These are phyloP conservation scores for Onygenales sp. DNA, from an alignment of 2,329 filamentous ascomycete genomes.

Conservation along the genomic window DNA sequence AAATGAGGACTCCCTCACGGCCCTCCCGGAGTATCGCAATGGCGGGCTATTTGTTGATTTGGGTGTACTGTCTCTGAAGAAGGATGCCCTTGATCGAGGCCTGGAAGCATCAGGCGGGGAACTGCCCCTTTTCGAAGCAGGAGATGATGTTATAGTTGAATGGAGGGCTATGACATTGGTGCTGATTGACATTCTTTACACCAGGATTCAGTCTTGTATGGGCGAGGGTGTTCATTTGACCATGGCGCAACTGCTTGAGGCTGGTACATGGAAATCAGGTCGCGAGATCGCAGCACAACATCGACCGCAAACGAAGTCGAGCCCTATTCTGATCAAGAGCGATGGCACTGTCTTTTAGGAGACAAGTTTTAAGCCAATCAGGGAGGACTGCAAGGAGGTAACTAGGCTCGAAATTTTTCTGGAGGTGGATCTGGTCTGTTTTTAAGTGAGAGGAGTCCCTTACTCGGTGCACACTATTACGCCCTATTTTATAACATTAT, in stretches of 20 bases:
- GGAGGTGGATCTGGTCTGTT: too few species aligned
- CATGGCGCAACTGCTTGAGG: conserved; percentile 45
- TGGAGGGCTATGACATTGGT: conserved; percentile 57
- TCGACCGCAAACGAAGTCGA: conserved; percentile 24
- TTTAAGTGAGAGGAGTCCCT: too few species aligned
- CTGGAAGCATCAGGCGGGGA: conserved; percentile 32
- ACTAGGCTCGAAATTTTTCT: too few species aligned
- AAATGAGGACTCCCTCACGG: conserved; percentile 51
- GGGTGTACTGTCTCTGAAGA: conserved; percentile 44
- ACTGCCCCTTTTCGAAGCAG: conserved; percentile 44
- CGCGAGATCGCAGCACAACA: conserved; percentile 27
- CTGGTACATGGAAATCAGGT: conserved; percentile 44
- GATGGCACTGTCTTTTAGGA: conserved; percentile 31
- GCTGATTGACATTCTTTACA: conserved; percentile 46
- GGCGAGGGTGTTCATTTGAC: conserved; percentile 28
- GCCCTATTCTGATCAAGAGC: conserved; percentile 30
- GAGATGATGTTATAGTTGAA: conserved; percentile 54
- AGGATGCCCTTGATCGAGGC: conserved; percentile 35
- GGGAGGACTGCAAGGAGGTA: too few species aligned
- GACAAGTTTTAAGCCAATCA: too few species aligned
- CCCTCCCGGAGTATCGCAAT: conserved; percentile 63
- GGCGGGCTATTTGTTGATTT: conserved; percentile 59
- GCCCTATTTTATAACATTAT: too few species aligned
- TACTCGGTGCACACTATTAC: too few species aligned
- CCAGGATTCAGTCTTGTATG: conserved; percentile 37